These are phyloP conservation scores for Pseudodiploospora longispora DNA, from an alignment of 2,329 filamentous ascomycete genomes.

Conservation along the genomic window DNA sequence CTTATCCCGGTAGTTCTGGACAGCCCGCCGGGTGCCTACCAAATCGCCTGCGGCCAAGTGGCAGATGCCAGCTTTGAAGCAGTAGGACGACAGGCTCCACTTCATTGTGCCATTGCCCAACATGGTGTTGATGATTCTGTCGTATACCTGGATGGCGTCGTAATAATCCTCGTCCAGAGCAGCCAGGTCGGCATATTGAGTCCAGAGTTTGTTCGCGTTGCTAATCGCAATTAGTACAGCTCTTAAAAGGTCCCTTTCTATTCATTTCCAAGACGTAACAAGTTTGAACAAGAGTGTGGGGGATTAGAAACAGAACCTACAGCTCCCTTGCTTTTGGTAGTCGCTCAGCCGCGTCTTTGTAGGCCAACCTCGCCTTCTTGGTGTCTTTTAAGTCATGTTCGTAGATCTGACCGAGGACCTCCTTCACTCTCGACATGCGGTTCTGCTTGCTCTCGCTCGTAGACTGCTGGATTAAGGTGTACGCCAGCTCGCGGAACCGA, in stretches of 20 bases:
- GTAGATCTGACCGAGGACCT: conserved; percentile 78
- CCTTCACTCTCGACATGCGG: conserved; percentile 82
- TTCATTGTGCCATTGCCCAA: conserved; percentile 89
- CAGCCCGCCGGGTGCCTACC: conserved; percentile 68
- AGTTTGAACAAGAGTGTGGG: neutral
- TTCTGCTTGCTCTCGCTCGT: conserved; percentile 85
- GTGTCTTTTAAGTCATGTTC: conserved; percentile 74
- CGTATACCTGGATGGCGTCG: conserved; percentile 73
- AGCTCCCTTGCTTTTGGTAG: conserved; percentile 34
- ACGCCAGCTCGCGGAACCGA: conserved; percentile 64
- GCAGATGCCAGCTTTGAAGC: conserved; percentile 89
- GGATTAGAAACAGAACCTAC: neutral
- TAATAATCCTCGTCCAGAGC: conserved; percentile 78
- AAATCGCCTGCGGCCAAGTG: conserved; percentile 67
- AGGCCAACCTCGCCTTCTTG: conserved; percentile 71
- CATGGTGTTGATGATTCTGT: conserved; percentile 69
- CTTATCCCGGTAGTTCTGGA: conserved; percentile 74
- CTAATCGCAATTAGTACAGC: conserved; percentile 29
- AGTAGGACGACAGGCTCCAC: conserved; percentile 91
- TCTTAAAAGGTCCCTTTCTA: too few species aligned
- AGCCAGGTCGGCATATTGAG: conserved; percentile 84
- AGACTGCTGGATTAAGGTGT: conserved; percentile 62
- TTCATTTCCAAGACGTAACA: too few species aligned
- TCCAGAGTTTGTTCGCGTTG: conserved; percentile 84
- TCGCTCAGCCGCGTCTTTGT: conserved; percentile 81